phyloP scores from a whole-genome alignment of 345 rosid species.

The Brassica rapa region DNA sequence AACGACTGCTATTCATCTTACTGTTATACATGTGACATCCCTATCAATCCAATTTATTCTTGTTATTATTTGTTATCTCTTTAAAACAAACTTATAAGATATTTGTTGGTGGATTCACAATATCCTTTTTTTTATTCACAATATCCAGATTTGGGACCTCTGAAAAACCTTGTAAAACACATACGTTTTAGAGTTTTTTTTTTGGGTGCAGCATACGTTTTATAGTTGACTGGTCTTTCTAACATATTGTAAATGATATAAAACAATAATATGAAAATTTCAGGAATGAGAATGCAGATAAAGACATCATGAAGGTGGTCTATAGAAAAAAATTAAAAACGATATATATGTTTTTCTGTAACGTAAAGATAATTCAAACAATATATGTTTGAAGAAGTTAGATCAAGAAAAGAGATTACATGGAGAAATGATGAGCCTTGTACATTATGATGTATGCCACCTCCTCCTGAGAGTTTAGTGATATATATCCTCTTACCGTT shows the following conservation, averaged over 20 bases:
- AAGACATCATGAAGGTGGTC: background rate
- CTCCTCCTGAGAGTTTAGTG: background rate
- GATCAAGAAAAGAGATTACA: background rate
- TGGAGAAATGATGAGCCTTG: background rate
- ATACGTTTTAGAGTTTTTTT: background rate
- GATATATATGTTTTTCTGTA: background rate
- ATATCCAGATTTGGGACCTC: constrained; percentile 8
- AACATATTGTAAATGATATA: background rate
- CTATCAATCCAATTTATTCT: constrained; percentile 15
- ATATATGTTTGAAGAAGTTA: background rate
- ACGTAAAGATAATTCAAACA: too few relatives aligned
- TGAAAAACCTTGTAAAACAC: background rate
- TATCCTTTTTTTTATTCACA: constrained; percentile 1
- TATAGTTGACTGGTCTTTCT: too few relatives aligned
- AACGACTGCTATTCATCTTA: constrained; percentile 16
- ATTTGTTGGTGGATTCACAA: constrained; percentile 7
- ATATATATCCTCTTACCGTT: too few relatives aligned
- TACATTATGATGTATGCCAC: background rate
- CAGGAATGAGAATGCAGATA: background rate
- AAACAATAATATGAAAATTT: background rate
- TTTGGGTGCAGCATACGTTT: background rate
- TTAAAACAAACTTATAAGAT: background rate
- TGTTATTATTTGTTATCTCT: background rate
- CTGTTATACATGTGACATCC: constrained; percentile 34
- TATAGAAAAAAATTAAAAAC: too few relatives aligned